Conservation (phyloP, 1,284 basidiomycete genomes). For the Cystobasidiaceae sp. region DNA sequence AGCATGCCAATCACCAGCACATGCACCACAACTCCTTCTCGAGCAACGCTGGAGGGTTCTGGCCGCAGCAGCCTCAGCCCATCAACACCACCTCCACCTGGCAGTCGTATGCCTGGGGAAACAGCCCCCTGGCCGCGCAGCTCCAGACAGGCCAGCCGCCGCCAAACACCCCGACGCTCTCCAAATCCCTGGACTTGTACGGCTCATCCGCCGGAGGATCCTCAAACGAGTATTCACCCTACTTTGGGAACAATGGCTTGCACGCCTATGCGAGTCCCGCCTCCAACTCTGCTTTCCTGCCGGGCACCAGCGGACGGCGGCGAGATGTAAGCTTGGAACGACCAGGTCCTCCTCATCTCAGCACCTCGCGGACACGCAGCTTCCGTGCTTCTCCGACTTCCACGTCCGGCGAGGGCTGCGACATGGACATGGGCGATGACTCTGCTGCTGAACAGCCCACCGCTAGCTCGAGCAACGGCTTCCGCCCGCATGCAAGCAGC, state of each 20-base stretch:
- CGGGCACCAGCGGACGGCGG: neutral
- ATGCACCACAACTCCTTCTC: slow-evolving; percentile 2
- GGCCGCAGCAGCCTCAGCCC: neutral
- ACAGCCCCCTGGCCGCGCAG: too few species aligned
- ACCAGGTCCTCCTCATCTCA: neutral
- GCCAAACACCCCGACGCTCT: slow-evolving; percentile 25
- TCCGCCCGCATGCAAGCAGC: neutral
- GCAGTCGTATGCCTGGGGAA: too few species aligned
- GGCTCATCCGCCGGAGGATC: neutral
- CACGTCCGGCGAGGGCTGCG: neutral
- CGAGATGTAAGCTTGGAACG: slow-evolving; percentile 27
- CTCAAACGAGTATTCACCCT: neutral
- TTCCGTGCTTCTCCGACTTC: slow-evolving; percentile 1
- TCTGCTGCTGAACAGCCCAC: neutral
- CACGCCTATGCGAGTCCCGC: too few species aligned
- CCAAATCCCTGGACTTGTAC: slow-evolving; percentile 24
- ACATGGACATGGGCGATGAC: slow-evolving; percentile 15
- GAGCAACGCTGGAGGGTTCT: neutral
- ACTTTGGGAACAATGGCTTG: slow-evolving; percentile 26
- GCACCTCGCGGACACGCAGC: neutral
- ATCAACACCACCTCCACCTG: neutral
- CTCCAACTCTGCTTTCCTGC: too few species aligned
- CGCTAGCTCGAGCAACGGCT: neutral
- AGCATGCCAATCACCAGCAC: neutral
- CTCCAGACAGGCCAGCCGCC: slow-evolving; percentile 11